Base-by-base conservation (phyloP, 495 filamentous ascomycete genomes). In the Corynascus novoguineensis region DNA sequence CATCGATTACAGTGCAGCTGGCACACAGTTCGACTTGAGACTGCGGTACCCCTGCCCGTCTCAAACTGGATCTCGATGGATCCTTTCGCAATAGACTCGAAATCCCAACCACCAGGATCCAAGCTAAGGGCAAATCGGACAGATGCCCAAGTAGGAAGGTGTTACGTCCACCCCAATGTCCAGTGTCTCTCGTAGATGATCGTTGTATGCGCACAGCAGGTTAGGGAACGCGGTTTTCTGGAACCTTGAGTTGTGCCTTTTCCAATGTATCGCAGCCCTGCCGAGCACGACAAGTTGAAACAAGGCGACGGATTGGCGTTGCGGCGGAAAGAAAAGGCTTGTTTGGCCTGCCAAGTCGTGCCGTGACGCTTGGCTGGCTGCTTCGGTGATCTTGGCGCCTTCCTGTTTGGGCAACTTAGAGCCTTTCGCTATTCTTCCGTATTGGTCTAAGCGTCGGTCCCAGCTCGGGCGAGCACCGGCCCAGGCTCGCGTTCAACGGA, bases 341-440 rank as follows among this genome's bases (percentile, higher is more conserved):
- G 31, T 25, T 10, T 32, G 3, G 17, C 14, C 15, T 35, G 49
- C 49, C 49, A 51, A 51, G 49, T 40, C 32, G 34, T 9, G 49
- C 34, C 22, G 34, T 24, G 9, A 19, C 12, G 44, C 49, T 40
- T 51, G 49, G 49, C 34, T 15, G 24, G 10, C 22, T 0, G 17
- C 49, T 27, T 40, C 22, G 32, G 12, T 21, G 4, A 40, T n/a
- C 53, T 56, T 56, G 53, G 53, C 53, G 53, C 53, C 53, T 55
- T 55, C 53, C 53, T n/a, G 31, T 27, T 55, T 11, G 11, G 53
- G 53, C 31, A 47, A 19, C 28, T 48, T 44, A 44, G 19, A 44
- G 19, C 19, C 19, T 22, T 22, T 11, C 21, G 9, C 19, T 3
- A 6, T 21, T 35, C 35, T 17, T 22, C 47, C 47, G 29, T 28